Base-by-base conservation (phyloP, 78 protist species). In the Polysphondylium violaceum region DNA sequence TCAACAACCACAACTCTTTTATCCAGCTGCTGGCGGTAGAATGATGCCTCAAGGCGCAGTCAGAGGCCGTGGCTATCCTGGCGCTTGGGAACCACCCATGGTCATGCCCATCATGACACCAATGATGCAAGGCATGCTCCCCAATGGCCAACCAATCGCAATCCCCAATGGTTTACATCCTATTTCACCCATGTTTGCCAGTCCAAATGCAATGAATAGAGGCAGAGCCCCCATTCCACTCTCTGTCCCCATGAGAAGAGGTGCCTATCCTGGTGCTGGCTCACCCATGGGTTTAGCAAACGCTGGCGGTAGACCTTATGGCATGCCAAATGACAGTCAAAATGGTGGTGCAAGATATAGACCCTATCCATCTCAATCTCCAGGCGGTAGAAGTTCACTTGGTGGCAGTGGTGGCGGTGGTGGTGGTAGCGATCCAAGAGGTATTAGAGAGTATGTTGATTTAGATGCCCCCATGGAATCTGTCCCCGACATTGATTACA, bases 381-480 rank as follows among this genome's bases (percentile, higher is more conserved):
- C 53, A 40, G 40, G 68, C 25, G 71, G 11, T 16, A 27, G 74
- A 3, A 31, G 68, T 71, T 41, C 44, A 8, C n/a, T n/a, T n/a
- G n/a, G n/a, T n/a, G n/a, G n/a, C n/a, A n/a, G n/a, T n/a, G n/a
- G n/a, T n/a, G n/a, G n/a, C n/a, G n/a, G n/a, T n/a, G n/a, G n/a
- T n/a, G n/a, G n/a, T n/a, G 9, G 44, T 19, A n/a, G 53, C 11
- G 90, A 83, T 36, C 90, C 90, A 29, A 33, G 90, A 55, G 90
- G 90, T 16, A 83, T 83, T 38, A 67, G 90, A 55, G 90, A 83
- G 36, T 83, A 83, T 58, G 90, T 83, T 43, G 90, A 83, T 58
- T 35, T 83, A 14, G 90, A 83, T 83, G 88, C 88, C 6, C 90
- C 90, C 14, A 29, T 74, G 6, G 78, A 69, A 33, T 21, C 64